phyloP scores from a whole-genome alignment of 2,329 filamentous ascomycete genomes.

The Bipolaris oryzae region DNA sequence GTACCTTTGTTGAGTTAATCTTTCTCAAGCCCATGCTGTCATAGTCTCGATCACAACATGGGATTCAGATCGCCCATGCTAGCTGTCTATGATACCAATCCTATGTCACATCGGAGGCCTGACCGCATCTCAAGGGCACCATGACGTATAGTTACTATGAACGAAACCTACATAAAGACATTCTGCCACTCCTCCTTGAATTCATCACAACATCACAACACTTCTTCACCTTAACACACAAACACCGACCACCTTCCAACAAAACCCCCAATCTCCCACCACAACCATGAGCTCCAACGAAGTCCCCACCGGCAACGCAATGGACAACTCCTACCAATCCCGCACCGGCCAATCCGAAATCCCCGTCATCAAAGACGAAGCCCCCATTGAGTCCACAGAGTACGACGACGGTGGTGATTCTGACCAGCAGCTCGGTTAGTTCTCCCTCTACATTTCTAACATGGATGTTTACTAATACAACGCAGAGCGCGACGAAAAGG shows the following conservation, averaged over 20 bases:
- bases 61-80: background rate
- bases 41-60: slow-evolving; percentile 16
- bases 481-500: slow-evolving; percentile 54
- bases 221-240: background rate
- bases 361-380: slow-evolving; percentile 56
- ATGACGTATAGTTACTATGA: slow-evolving; percentile 5
- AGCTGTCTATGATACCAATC: background rate
- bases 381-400: slow-evolving; percentile 50
- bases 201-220: background rate
- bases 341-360: slow-evolving; percentile 55
- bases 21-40: slow-evolving; percentile 29
- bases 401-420: slow-evolving; percentile 56
- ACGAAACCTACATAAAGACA: slow-evolving; percentile 6
- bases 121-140: background rate
- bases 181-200: background rate
- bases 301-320: slow-evolving; percentile 41
- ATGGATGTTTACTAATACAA: background rate
- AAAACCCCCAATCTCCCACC: background rate
- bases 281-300: slow-evolving; percentile 41
- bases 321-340: slow-evolving; percentile 55
- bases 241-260: background rate
- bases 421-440: slow-evolving; percentile 55
- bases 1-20: slow-evolving; percentile 3
- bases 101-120: slow-evolving; percentile 4
- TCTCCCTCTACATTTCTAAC: background rate